Percentiles rank a stretch among this genome's conserved stretches.
Evolutionary conservation across 768 basidiomycete species (phyloP).

Genomic region (Rhizopogon vinicolor): DNA sequence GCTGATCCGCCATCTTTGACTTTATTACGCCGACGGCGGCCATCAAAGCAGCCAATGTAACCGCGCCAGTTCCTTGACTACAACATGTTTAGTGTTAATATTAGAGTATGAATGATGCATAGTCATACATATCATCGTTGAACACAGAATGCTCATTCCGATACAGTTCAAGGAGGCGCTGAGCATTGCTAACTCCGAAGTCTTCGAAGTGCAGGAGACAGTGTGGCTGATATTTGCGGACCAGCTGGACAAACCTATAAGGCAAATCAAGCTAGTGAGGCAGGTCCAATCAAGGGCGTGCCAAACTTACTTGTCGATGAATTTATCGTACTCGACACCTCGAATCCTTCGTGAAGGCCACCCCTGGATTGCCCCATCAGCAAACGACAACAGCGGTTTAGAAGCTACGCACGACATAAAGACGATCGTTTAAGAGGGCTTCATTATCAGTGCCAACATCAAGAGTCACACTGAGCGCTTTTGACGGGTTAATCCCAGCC

Average conservation of each 20-base stretch:
- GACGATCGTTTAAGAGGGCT: slow-evolving; percentile 51
- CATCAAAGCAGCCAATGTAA: slow-evolving; percentile 66
- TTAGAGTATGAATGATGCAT: not conserved
- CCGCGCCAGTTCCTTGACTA: slow-evolving; percentile 75
- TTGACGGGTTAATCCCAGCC: slow-evolving; percentile 61
- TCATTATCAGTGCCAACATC: slow-evolving; percentile 81
- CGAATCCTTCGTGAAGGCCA: slow-evolving; percentile 67
- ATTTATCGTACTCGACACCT: slow-evolving; percentile 71
- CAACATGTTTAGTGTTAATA: not conserved
- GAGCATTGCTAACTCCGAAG: slow-evolving; percentile 76
- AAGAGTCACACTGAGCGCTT: slow-evolving; percentile 53
- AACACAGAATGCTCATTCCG: slow-evolving; percentile 62
- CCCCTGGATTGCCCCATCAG: slow-evolving; percentile 42
- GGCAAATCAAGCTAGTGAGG: not conserved
- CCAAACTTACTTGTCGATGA: slow-evolving; percentile 60
- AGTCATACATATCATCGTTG: slow-evolving; percentile 80
- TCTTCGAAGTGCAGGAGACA: slow-evolving; percentile 82
- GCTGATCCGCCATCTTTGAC: slow-evolving; percentile 63
- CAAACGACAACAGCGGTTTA: not conserved
- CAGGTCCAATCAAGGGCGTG: not conserved
- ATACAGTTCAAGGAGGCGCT: slow-evolving; percentile 60
- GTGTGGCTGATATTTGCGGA: slow-evolving; percentile 53
- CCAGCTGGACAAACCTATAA: slow-evolving; percentile 66
- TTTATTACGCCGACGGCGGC: slow-evolving; percentile 66
- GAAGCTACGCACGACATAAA: slow-evolving; percentile 54